These are phyloP conservation scores for Alternaria ethzedia DNA, from an alignment of 2,329 filamentous ascomycete species.

Conservation along the genomic window DNA sequence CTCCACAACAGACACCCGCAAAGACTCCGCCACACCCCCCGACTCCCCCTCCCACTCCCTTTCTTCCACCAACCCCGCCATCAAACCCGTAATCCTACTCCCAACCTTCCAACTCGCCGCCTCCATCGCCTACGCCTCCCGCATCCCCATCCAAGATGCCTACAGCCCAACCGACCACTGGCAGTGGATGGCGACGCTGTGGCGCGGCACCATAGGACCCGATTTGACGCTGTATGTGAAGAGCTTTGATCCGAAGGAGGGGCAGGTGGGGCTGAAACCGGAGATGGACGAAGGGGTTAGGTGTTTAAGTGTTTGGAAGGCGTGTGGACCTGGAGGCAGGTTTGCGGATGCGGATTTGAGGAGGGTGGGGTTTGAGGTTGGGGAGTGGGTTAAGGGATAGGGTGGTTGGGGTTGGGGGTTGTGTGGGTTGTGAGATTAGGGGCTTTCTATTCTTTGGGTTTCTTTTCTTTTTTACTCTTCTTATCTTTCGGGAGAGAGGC, in stretches of 20 bases:
- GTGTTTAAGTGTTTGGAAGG: constrained; percentile 49
- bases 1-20: constrained; percentile 5
- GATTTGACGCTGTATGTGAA: constrained; percentile 77
- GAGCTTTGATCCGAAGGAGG: constrained; percentile 37
- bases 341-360: constrained; percentile 64
- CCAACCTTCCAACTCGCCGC: constrained; percentile 80
- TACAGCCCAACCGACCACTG: constrained; percentile 90
- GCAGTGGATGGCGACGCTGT: constrained; percentile 96
- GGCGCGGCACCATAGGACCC: constrained; percentile 83
- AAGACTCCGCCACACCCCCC: constrained; percentile 26
- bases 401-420: no score
- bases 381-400: constrained; percentile 70
- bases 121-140: constrained; percentile 75
- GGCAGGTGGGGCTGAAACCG: constrained; percentile 43
- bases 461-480: neutral
- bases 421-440: neutral
- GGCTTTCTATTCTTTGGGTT: neutral
- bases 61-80: constrained; percentile 1
- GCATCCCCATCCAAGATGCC: constrained; percentile 75
- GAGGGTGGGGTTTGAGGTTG: constrained; percentile 83
- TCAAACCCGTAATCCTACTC: constrained; percentile 75
- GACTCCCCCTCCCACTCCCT: constrained; percentile 5
- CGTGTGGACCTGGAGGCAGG: constrained; percentile 27
- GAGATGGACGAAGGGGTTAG: constrained; percentile 51
- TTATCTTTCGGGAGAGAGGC: neutral